phyloP scores from a whole-genome alignment of 345 rosid genomes.

The Syzygium jambos region DNA sequence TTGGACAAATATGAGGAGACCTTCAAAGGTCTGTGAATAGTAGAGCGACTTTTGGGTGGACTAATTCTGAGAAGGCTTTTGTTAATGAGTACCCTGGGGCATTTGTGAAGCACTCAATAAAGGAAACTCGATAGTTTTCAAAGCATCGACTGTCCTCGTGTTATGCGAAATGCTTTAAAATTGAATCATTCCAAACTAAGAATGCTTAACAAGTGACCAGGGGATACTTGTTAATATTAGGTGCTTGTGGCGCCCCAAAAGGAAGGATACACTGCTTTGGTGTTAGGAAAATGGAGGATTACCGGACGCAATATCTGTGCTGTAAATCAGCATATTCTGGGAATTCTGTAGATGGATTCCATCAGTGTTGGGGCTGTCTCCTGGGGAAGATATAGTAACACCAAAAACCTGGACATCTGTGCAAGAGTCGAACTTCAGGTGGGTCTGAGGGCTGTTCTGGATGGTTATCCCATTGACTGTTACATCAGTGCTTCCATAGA shows the following conservation, averaged over 20 bases:
- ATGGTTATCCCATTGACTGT: slow-evolving; percentile 69
- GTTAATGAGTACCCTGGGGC: background rate
- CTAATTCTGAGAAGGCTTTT: slow-evolving; percentile 35
- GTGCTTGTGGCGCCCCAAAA: background rate
- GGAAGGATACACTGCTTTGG: background rate
- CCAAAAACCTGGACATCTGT: slow-evolving; percentile 46
- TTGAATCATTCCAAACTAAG: background rate
- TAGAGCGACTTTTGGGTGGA: slow-evolving; percentile 29
- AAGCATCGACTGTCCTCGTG: background rate
- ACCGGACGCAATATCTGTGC: slow-evolving; percentile 64
- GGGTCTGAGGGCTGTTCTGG: slow-evolving; percentile 87
- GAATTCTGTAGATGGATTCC: slow-evolving; percentile 91
- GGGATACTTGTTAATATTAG: background rate
- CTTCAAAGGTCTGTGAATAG: background rate
- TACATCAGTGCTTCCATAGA: slow-evolving; percentile 69
- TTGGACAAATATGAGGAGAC: background rate
- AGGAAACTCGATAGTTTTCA: background rate
- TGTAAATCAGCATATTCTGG: slow-evolving; percentile 44
- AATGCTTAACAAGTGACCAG: background rate
- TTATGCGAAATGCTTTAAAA: background rate
- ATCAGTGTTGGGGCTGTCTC: slow-evolving; percentile 73
- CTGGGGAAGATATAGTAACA: slow-evolving; percentile 59
- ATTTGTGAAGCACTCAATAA: background rate
- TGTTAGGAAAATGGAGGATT: slow-evolving; percentile 9
- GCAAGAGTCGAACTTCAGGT: slow-evolving; percentile 78